Conservation (phyloP, 2,329 filamentous ascomycete species). For the Incumbomyces delicatus region DNA sequence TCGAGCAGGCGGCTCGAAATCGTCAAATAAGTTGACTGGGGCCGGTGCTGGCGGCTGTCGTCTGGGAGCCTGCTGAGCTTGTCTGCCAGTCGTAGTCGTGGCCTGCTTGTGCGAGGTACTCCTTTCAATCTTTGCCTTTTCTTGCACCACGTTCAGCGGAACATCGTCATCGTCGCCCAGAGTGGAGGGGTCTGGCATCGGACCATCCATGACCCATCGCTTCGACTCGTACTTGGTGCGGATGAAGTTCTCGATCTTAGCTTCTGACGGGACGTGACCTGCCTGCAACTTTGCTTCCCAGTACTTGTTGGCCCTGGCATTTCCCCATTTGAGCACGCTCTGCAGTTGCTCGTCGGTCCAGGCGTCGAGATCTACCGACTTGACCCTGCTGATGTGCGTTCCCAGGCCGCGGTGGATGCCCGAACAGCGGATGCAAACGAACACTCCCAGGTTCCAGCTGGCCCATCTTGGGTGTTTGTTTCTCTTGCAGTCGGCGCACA, state of each 20-base stretch:
- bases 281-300: conserved; percentile 92
- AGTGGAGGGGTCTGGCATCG: conserved; percentile 82
- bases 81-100: conserved; percentile 21
- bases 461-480: conserved; percentile 99
- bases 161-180: conserved; percentile 75
- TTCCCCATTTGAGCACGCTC: conserved; percentile 91
- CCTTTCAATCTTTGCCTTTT: conserved; percentile 59
- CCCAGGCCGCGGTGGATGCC: conserved; percentile 98
- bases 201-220: conserved; percentile 98
- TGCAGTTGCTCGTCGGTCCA: conserved; percentile 98
- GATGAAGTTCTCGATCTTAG: conserved; percentile 99
- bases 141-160: conserved; percentile 57
- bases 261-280: conserved; percentile 86
- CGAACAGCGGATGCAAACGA: conserved; percentile 95
- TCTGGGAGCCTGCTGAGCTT: conserved; percentile 31
- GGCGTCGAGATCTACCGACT: conserved; percentile 92
- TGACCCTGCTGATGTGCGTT: conserved; percentile 95
- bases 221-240: conserved; percentile 98
- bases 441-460: conserved; percentile 96
- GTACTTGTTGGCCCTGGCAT: conserved; percentile 90
- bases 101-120: conserved; percentile 45
- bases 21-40: conserved; percentile 73
- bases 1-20: conserved; percentile 57
- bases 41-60: conserved; percentile 31
- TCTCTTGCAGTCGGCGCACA: conserved; percentile 95